Evolutionary conservation across 2,329 filamentous ascomycete species (phyloP).

Genomic region (Colletotrichum somersetense): DNA sequence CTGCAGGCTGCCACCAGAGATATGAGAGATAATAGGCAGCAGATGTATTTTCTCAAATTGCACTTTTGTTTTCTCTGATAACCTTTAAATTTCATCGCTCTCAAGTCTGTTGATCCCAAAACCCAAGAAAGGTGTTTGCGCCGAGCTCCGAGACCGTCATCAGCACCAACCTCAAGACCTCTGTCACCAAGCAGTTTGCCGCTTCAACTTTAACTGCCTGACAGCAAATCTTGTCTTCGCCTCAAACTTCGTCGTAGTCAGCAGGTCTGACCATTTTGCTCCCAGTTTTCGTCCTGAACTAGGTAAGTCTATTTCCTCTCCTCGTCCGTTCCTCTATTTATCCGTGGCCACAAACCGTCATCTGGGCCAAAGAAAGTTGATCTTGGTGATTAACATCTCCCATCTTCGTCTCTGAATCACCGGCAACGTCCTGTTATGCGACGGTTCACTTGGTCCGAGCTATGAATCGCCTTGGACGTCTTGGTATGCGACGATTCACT

Average conservation of each 20-base stretch:
- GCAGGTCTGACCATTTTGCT: neutral
- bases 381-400: too few relatives aligned
- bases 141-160: neutral
- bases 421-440: too few relatives aligned
- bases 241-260: neutral
- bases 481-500: too few relatives aligned
- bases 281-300: too few relatives aligned
- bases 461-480: neutral
- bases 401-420: neutral
- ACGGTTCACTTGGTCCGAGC: neutral
- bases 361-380: neutral
- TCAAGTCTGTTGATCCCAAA: neutral
- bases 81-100: fast-evolving
- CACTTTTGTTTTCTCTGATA: too few relatives aligned
- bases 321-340: neutral
- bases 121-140: neutral
- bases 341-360: fast-evolving
- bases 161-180: neutral
- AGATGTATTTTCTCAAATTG: neutral
- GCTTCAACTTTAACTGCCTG: neutral
- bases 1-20: neutral
- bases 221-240: neutral
- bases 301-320: neutral
- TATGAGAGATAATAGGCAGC: neutral
- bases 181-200: neutral